Percentiles rank a stretch among this genome's conserved stretches.
These are phyloP conservation scores for Pythium angustatum DNA, from an alignment of 352 stramenopile genomes.

Conservation along the genomic window DNA sequence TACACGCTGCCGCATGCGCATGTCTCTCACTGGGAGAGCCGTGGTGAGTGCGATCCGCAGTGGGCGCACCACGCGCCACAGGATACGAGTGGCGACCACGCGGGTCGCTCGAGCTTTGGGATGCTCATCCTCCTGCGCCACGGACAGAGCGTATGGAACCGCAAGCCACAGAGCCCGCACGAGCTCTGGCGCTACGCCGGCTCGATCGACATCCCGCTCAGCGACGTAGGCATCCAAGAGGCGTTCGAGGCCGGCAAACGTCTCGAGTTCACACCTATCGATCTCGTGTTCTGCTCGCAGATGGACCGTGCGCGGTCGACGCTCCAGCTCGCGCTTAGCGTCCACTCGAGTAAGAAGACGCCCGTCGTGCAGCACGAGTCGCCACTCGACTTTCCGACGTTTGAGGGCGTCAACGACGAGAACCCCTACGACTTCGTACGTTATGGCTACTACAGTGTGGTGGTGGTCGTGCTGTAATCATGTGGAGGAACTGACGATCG, in stretches of 20 bases:
- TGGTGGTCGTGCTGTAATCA: too few species aligned
- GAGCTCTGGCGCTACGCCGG: constrained; percentile 83
- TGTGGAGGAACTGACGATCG: not conserved
- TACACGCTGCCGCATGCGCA: constrained; percentile 77
- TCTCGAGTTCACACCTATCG: constrained; percentile 75
- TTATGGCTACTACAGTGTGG: too few species aligned
- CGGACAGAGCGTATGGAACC: constrained; percentile 86
- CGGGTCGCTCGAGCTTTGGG: constrained; percentile 55
- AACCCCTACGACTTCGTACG: constrained; percentile 78
- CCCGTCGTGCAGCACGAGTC: constrained; percentile 76
- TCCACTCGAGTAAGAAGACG: constrained; percentile 83
- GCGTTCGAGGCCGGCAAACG: constrained; percentile 76
- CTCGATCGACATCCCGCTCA: constrained; percentile 79
- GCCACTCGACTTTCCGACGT: constrained; percentile 63
- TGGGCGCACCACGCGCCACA: constrained; percentile 56
- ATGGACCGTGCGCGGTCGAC: constrained; percentile 82
- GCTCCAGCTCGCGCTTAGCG: constrained; percentile 73
- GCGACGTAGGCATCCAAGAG: constrained; percentile 83
- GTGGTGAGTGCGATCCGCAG: constrained; percentile 55
- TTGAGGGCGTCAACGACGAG: constrained; percentile 75
- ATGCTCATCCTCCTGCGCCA: constrained; percentile 84
- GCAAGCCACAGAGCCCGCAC: constrained; percentile 68
- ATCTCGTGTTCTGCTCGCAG: constrained; percentile 85
- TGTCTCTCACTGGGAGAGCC: constrained; percentile 69
- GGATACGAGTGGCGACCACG: constrained; percentile 9